Percentiles rank a stretch among this genome's conserved stretches.
These are phyloP conservation scores for Circinella minor DNA, from an alignment of 371 early-diverging fungal genomes.

Conservation along the genomic window DNA sequence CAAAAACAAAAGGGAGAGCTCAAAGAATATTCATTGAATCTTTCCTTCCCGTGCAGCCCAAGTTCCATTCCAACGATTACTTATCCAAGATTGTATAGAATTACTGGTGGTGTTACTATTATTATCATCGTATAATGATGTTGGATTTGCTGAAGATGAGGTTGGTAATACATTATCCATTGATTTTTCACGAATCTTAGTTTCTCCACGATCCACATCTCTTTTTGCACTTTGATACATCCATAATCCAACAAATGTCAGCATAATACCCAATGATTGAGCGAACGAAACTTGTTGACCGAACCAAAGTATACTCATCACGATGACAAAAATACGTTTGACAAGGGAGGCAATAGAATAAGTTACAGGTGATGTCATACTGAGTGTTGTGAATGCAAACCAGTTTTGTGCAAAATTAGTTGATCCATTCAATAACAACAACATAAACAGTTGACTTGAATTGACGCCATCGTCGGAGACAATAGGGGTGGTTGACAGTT, in stretches of 20 bases:
- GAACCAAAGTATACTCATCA: slow-evolving; percentile 84
- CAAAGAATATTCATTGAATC: background rate
- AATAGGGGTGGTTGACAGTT: no score
- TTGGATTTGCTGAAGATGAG: background rate
- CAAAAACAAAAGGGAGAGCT: background rate
- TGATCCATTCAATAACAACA: slow-evolving; percentile 79
- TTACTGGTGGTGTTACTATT: background rate
- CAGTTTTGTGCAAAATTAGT: slow-evolving; percentile 82
- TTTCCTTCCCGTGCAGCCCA: background rate
- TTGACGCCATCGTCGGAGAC: background rate
- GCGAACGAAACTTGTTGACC: slow-evolving; percentile 68
- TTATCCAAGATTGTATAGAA: slow-evolving; percentile 8
- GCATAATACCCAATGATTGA: slow-evolving; percentile 76
- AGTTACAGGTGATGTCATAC: slow-evolving; percentile 83
- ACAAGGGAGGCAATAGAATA: slow-evolving; percentile 87
- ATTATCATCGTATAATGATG: background rate
- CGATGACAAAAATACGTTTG: slow-evolving; percentile 91
- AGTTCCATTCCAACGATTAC: slow-evolving; percentile 7
- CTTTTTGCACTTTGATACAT: slow-evolving; percentile 83
- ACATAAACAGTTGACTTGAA: slow-evolving; percentile 28
- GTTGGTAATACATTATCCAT: slow-evolving; percentile 27
- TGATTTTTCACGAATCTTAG: slow-evolving; percentile 28
- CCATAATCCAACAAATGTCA: slow-evolving; percentile 86
- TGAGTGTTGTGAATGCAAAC: slow-evolving; percentile 81
- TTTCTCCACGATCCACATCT: slow-evolving; percentile 52